These are phyloP conservation scores for Calonectria leucothoes DNA, from an alignment of 2,329 filamentous ascomycete species.

Conservation along the genomic window DNA sequence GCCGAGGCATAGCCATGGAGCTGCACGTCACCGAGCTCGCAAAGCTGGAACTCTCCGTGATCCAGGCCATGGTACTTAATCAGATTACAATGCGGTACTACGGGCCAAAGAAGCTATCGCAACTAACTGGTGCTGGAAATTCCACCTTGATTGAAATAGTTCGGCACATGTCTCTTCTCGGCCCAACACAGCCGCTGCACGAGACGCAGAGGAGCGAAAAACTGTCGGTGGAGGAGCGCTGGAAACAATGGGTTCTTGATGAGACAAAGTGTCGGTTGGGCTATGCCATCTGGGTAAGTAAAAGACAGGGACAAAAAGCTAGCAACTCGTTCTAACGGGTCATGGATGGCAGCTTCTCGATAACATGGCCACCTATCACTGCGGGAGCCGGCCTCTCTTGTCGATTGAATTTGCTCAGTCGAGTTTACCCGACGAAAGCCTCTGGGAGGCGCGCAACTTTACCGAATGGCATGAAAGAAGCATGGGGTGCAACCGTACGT, in stretches of 20 bases:
- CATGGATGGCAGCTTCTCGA: slow-evolving; percentile 7
- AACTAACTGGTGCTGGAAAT: background rate
- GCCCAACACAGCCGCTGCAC: background rate
- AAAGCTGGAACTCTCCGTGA: background rate
- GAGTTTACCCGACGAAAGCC: background rate
- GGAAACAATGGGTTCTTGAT: slow-evolving; percentile 7
- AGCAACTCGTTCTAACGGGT: slow-evolving; percentile 11
- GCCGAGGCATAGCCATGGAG: slow-evolving; percentile 23
- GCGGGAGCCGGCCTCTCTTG: background rate
- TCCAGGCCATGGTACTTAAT: slow-evolving; percentile 29
- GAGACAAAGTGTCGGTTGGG: slow-evolving; percentile 25
- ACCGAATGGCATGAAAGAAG: background rate
- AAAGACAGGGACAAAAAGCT: background rate
- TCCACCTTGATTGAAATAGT: background rate
- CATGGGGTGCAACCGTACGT: background rate
- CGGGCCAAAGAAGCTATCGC: background rate
- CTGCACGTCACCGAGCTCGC: background rate
- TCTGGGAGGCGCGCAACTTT: background rate
- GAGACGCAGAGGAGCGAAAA: background rate
- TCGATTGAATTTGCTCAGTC: background rate
- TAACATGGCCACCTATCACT: background rate
- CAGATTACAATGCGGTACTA: slow-evolving; percentile 25
- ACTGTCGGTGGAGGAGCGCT: background rate
- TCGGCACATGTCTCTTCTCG: background rate
- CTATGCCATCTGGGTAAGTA: slow-evolving; percentile 30